These are phyloP conservation scores for Sporothrix brasiliensis DNA, from an alignment of 2,329 filamentous ascomycete genomes.

Conservation along the genomic window DNA sequence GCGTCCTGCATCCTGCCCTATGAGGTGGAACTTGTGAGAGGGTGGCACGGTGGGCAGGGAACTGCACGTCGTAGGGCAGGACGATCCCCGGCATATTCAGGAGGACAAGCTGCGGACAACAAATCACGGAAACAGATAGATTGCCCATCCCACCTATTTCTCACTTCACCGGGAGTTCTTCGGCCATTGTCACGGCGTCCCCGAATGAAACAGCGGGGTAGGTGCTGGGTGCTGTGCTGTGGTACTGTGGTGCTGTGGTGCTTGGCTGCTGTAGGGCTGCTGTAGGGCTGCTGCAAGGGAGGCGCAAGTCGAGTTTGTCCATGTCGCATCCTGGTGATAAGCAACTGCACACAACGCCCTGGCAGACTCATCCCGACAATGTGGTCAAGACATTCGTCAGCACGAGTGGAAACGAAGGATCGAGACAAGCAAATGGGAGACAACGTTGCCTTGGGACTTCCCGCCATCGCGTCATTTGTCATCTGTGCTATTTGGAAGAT, in stretches of 20 bases:
- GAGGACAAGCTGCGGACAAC: too few species aligned
- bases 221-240: background rate
- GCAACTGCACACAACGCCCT: background rate
- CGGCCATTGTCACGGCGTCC: slow-evolving; percentile 20
- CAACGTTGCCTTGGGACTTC: background rate
- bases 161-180: slow-evolving; percentile 12
- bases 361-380: background rate
- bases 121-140: too few species aligned
- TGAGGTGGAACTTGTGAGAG: background rate
- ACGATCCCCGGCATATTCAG: too few species aligned
- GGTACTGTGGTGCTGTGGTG: too few species aligned
- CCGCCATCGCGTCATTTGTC: slow-evolving; percentile 12
- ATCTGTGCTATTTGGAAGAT: slow-evolving; percentile 23
- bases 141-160: background rate
- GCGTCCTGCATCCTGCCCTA: background rate
- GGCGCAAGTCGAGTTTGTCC: too few species aligned
- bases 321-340: background rate
- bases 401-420: background rate
- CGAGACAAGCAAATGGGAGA: too few species aligned
- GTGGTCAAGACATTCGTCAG: background rate
- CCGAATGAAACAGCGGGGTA: slow-evolving; percentile 17
- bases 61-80: too few species aligned
- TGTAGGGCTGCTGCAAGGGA: too few species aligned
- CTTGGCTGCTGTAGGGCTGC: too few species aligned
- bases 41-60: slow-evolving; percentile 2